Base-by-base conservation (phyloP, 2,329 filamentous ascomycete genomes). In the Chrysosporium queenslandicum region DNA sequence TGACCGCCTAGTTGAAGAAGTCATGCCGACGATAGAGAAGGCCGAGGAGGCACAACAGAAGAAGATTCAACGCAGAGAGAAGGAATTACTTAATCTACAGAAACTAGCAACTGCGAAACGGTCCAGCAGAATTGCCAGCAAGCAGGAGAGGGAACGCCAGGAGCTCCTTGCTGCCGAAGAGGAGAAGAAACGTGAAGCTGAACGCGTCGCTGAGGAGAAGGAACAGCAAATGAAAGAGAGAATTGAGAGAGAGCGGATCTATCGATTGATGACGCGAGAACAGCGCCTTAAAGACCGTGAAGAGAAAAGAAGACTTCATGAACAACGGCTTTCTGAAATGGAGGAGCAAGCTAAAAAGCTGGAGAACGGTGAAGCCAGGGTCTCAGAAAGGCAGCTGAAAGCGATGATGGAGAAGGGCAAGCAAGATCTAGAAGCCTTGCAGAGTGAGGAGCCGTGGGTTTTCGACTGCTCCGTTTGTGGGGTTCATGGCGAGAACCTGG, bases 81-180 rank as follows among this genome's bases (percentile, higher is more conserved):
- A 83, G 56, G 91, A 97, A 62, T 69, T 94, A 20, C 74, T 88
- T 49, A 88, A 82, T 59, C 69, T 94, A 58, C 84, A 91, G 60
- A 91, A 92, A 65, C 78, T 97, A 71, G 88, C 88, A n/a, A 87
- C 85, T 53, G 91, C 92, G 3, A 98, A 98, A 71, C 78, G 92
- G 57, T 98, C 92, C 0, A 94, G 87, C 62, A 82, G 92, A 57
- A 81, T 98, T 59, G 90, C 91, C 16, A 79, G 79, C 58, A 94
- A 88, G 64, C 74, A 82, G 30, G 89, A 96, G 64, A 84, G 81
- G 58, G 86, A 89, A 62, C 83, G 81, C 59, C 76, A 85, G 55
- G 82, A 91, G 43, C 82, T 87, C 55, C 79, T 85, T 59, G 77
- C 76, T 16, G 80, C 77, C 8, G 85, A 90, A 63, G 85, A 84